Evolutionary conservation across 1,139 yeast species (phyloP), one percentile per base, ranked within the genome.

Genomic region (Debaryomycetaceae sp.): DNA sequence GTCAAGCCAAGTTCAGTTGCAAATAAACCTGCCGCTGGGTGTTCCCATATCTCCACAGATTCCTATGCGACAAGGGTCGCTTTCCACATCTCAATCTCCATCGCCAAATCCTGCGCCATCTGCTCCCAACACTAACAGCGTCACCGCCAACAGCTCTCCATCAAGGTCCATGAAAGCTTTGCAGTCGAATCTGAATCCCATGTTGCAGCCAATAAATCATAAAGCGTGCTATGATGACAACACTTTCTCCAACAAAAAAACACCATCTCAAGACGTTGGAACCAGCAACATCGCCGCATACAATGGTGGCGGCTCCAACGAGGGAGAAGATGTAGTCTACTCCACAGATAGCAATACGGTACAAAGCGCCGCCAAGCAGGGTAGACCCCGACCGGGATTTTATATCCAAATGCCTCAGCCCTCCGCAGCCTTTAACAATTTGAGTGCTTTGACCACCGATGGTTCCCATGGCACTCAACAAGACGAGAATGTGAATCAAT

Each of bases 161-260:
- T 61, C 74, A 1, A 68, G 68, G 40, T 53, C 66, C 1, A 73
- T 72, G 78, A 68, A 71, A 40, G 75, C 77, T 3, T 51, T 70
- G 16, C 68, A 63, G 20, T 43, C 64, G 18, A 51, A 50, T 36
- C 44, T 59, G 13, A 64, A 59, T 36, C 73, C 78, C 4, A 51
- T 76, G 25, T 53, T 76, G 30, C 81, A 74, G 39, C 82, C 83
- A 0, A 65, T 75, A 30, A 75, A 76, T 43, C 65, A 64, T 37
- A 67, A 68, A 35, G 33, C 47, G n/a, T n/a, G n/a, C 22, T 28
- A 26, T 18, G 23, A 25, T 16, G 34, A 34, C 15, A 7, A n/a
- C 8, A 7, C 35, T 5, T 20, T 26, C 7, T 8, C 39, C 14
- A 16, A 31, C 13, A 18, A n/a, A n/a, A n/a, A 7, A 22, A 22